Evolutionary conservation across 805 yeast genomes (phyloP).

Genomic region (Candida orba): DNA sequence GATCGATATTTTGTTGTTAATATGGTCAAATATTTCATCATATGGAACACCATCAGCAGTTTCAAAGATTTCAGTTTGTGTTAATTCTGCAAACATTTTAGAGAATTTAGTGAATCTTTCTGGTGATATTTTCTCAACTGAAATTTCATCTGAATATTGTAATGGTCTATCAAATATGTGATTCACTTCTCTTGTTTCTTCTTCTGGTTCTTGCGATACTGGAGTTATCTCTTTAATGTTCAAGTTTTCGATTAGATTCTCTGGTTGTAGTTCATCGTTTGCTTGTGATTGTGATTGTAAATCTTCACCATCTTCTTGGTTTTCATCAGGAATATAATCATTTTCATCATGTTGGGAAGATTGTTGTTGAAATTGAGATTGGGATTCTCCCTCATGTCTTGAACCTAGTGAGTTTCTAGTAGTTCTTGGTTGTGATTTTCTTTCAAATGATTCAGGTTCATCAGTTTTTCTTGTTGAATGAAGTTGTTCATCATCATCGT

Average conservation of each 20-base stretch:
- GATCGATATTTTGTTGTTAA: constrained; percentile 35
- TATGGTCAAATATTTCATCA: constrained; percentile 29
- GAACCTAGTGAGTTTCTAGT: constrained; percentile 1
- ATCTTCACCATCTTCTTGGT: not conserved
- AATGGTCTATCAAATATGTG: not conserved
- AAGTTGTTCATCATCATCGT: not conserved
- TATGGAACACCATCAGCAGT: constrained; percentile 39
- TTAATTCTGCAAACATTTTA: constrained; percentile 38
- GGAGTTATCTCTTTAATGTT: not conserved
- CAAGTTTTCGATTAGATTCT: constrained; percentile 4
- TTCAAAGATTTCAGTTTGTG: constrained; percentile 36
- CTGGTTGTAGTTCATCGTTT: constrained; percentile 6
- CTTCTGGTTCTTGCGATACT: too few relatives aligned
- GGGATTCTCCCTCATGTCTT: constrained; percentile 3
- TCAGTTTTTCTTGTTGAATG: not conserved
- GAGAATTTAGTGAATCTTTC: constrained; percentile 42
- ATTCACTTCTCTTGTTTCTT: too few relatives aligned
- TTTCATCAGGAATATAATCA: constrained; percentile 11
- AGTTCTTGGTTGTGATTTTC: not conserved
- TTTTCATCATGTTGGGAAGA: constrained; percentile 14
- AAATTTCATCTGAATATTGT: constrained; percentile 18
- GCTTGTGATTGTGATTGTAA: constrained; percentile 5
- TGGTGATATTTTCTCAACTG: constrained; percentile 32
- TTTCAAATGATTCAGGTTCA: not conserved
- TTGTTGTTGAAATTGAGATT: constrained; percentile 1